Evolutionary conservation across 352 stramenopile species (phyloP).

Genomic region (Phytophthora meadii): DNA sequence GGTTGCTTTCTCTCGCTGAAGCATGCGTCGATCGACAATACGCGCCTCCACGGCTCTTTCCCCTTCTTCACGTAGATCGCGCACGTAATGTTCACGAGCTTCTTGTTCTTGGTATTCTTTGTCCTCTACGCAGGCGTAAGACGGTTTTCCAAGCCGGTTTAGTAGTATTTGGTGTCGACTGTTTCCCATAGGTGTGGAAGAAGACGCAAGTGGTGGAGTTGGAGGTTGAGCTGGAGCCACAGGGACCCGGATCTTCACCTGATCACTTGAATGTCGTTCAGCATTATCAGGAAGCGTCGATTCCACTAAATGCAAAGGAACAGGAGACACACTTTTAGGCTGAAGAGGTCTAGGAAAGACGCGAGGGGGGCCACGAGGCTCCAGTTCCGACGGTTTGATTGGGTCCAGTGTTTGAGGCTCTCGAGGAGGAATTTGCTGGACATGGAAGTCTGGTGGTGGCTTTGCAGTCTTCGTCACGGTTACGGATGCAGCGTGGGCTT

Average conservation of each 20-base stretch:
- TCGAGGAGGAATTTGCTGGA: slow-evolving; percentile 33
- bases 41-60: slow-evolving; percentile 69
- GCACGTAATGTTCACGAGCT: slow-evolving; percentile 52
- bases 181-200: slow-evolving; percentile 27
- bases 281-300: slow-evolving; percentile 19
- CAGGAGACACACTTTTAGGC: slow-evolving; percentile 1
- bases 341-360: slow-evolving; percentile 22
- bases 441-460: slow-evolving; percentile 13
- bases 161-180: slow-evolving; percentile 67
- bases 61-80: slow-evolving; percentile 66
- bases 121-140: slow-evolving; percentile 44
- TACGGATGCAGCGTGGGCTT: slow-evolving; percentile 6
- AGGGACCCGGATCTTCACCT: slow-evolving; percentile 1
- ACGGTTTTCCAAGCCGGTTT: slow-evolving; percentile 51
- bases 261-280: slow-evolving; percentile 22
- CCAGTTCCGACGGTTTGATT: slow-evolving; percentile 13
- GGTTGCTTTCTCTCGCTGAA: slow-evolving; percentile 65
- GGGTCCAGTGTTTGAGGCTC: slow-evolving; percentile 27
- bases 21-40: slow-evolving; percentile 73
- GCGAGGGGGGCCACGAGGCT: slow-evolving; percentile 29
- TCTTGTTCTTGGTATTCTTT: slow-evolving; percentile 50
- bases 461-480: slow-evolving; percentile 9
- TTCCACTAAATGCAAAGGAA: slow-evolving; percentile 32
- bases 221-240: slow-evolving; percentile 3
- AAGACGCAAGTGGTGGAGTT: slow-evolving; percentile 1